Conservation (phyloP, 2,329 filamentous ascomycete genomes). For the Hirsutella thompsonii region DNA sequence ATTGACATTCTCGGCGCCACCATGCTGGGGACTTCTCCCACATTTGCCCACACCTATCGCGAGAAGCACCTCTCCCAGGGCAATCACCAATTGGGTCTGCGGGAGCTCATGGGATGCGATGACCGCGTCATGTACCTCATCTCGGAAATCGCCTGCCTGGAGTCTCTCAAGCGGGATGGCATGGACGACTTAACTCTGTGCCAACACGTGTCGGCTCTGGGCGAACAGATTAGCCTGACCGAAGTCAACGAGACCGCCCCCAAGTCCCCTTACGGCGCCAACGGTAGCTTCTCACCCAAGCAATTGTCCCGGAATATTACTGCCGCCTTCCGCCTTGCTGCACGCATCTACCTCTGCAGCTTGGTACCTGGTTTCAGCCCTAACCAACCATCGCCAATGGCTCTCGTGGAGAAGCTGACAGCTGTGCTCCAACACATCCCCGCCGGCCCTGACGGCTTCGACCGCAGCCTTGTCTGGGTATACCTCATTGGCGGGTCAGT, state of each 20-base stretch:
- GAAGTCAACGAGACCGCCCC: conserved; percentile 50
- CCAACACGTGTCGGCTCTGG: conserved; percentile 79
- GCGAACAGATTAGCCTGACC: conserved; percentile 71
- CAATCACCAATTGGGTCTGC: conserved; percentile 56
- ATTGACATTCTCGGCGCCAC: conserved; percentile 94
- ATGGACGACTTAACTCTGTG: conserved; percentile 81
- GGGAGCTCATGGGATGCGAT: conserved; percentile 94
- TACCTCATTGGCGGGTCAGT: conserved; percentile 77
- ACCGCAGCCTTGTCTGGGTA: conserved; percentile 87
- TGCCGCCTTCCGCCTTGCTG: conserved; percentile 78
- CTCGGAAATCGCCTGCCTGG: conserved; percentile 91
- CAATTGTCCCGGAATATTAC: conserved; percentile 84
- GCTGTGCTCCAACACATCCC: conserved; percentile 72
- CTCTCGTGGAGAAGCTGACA: conserved; percentile 66
- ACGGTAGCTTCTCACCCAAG: conserved; percentile 66
- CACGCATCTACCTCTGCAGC: conserved; percentile 93
- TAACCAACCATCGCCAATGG: conserved; percentile 57
- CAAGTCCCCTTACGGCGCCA: conserved; percentile 50
- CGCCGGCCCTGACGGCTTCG: conserved; percentile 67
- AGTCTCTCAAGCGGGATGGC: conserved; percentile 70
- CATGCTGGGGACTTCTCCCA: conserved; percentile 75
- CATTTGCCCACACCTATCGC: conserved; percentile 89
- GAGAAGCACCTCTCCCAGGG: conserved; percentile 70
- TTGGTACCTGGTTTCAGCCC: conserved; percentile 81
- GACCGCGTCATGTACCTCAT: conserved; percentile 97